Conservation (phyloP, 129 eudicot species). For the Silybum marianum region DNA sequence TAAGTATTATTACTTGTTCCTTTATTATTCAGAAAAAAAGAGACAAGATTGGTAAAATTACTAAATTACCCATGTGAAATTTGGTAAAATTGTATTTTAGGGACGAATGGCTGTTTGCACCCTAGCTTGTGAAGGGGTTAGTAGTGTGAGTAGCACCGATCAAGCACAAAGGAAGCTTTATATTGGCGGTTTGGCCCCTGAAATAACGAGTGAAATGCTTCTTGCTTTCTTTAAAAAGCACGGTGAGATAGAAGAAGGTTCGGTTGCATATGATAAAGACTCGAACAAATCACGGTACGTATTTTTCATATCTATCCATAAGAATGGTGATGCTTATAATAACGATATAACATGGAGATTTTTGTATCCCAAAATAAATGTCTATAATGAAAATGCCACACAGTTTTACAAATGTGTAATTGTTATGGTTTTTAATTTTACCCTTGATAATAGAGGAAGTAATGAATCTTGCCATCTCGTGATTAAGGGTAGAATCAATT, state of each 20-base stretch:
- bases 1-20: slow-evolving; percentile 33
- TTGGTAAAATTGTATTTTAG: slow-evolving; percentile 27
- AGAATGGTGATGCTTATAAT: not conserved
- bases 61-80: not conserved
- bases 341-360: slow-evolving; percentile 1
- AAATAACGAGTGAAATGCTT: slow-evolving; percentile 63
- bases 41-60: not conserved
- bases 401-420: not conserved
- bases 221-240: slow-evolving; percentile 53
- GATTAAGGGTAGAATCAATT: not conserved
- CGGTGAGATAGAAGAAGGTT: slow-evolving; percentile 80
- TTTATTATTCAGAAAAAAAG: not conserved
- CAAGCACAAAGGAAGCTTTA: slow-evolving; percentile 76
- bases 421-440: not conserved
- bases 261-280: slow-evolving; percentile 80
- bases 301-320: not conserved
- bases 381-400: not conserved
- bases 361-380: not conserved
- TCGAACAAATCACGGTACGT: slow-evolving; percentile 63
- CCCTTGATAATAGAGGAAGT: not conserved
- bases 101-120: slow-evolving; percentile 77
- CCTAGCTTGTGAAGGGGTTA: slow-evolving; percentile 73
- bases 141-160: slow-evolving; percentile 45
- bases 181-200: slow-evolving; percentile 71
- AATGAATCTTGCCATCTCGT: too few species aligned